phyloP scores from a whole-genome alignment of 331 rosid genomes.

The Cydonia oblonga region DNA sequence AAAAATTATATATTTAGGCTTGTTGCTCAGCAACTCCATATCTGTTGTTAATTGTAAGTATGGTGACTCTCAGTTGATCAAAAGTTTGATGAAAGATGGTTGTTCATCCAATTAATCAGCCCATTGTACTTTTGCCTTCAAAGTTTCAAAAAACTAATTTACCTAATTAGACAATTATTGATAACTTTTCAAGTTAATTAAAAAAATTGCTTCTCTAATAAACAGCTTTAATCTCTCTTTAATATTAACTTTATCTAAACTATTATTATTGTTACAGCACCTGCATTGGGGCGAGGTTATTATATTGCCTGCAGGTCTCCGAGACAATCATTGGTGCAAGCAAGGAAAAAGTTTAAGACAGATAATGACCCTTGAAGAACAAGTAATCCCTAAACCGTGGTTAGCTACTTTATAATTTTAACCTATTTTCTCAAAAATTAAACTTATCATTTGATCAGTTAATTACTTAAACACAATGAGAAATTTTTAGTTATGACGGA shows the following conservation, averaged over 20 bases:
- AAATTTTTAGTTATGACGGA: too few relatives aligned
- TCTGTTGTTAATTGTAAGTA: background rate
- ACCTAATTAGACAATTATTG: constrained; percentile 19
- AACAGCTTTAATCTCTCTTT: background rate
- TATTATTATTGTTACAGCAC: background rate
- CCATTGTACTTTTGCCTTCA: constrained; percentile 11
- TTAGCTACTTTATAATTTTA: background rate
- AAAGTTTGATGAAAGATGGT: background rate
- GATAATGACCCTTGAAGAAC: constrained; percentile 30
- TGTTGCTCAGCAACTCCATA: background rate
- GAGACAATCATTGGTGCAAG: background rate
- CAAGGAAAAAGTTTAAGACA: constrained; percentile 3
- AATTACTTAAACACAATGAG: too few relatives aligned
- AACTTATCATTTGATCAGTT: background rate
- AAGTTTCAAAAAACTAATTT: constrained; percentile 12
- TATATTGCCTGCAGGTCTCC: background rate
- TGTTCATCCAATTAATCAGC: background rate
- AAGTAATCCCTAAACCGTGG: background rate
- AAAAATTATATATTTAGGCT: too few relatives aligned
- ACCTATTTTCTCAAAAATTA: background rate
- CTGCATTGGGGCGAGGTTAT: background rate
- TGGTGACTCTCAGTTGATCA: background rate
- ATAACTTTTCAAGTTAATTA: constrained; percentile 7
- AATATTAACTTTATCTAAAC: too few relatives aligned
- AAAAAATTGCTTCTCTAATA: background rate